These are phyloP conservation scores for Hymenoscyphus fructigenus DNA, from an alignment of 2,329 filamentous ascomycete species.

Conservation along the genomic window DNA sequence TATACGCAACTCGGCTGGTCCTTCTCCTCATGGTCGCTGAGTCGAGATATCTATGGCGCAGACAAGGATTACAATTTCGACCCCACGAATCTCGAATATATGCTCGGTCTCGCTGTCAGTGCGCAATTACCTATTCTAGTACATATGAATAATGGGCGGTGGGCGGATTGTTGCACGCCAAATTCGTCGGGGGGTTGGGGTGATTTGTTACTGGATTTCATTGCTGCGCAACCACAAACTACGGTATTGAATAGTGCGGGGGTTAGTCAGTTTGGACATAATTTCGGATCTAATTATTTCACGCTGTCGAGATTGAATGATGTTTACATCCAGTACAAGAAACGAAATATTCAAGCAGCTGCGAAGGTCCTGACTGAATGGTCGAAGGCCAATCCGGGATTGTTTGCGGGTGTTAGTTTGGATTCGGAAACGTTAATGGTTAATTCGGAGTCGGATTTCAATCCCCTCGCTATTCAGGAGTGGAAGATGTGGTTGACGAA, in stretches of 20 bases:
- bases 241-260: slow-evolving; percentile 16
- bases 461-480: slow-evolving; percentile 17
- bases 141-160: slow-evolving; percentile 24
- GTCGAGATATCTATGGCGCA: slow-evolving; percentile 18
- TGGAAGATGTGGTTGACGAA: slow-evolving; percentile 24
- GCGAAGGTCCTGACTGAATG: slow-evolving; percentile 14
- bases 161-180: slow-evolving; percentile 23
- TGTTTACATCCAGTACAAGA: slow-evolving; percentile 20
- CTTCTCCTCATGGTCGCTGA: slow-evolving; percentile 23
- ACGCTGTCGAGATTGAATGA: slow-evolving; percentile 17
- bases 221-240: slow-evolving; percentile 18
- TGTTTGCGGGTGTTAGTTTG: slow-evolving; percentile 21
- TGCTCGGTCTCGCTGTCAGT: slow-evolving; percentile 13
- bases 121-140: slow-evolving; percentile 17
- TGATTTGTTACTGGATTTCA: slow-evolving; percentile 20
- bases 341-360: slow-evolving; percentile 20
- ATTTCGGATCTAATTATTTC: slow-evolving; percentile 21
- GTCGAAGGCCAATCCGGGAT: slow-evolving; percentile 10
- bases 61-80: slow-evolving; percentile 20
- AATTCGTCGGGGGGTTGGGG: slow-evolving; percentile 20
- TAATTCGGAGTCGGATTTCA: slow-evolving; percentile 15
- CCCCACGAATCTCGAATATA: slow-evolving; percentile 21
- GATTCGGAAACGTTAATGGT: slow-evolving; percentile 21
- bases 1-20: slow-evolving; percentile 23
- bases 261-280: slow-evolving; percentile 9